Percentiles rank a stretch among this genome's conserved stretches.
phyloP scores from a whole-genome alignment of 345 rosid species.

The Lepidium sativum region DNA sequence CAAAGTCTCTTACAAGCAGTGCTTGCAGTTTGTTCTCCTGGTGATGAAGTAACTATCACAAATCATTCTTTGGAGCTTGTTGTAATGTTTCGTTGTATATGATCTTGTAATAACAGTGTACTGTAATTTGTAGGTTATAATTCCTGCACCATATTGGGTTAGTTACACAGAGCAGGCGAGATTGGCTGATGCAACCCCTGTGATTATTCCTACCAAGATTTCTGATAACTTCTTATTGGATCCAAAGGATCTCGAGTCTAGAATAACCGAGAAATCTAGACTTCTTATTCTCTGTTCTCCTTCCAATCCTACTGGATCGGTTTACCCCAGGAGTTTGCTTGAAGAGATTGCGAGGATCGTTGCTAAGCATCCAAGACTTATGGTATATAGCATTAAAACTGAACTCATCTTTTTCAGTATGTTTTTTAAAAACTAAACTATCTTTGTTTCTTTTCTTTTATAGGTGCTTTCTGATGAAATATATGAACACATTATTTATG shows the following conservation, averaged over 20 bases:
- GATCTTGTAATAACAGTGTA: not conserved
- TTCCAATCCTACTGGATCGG: constrained; percentile 98
- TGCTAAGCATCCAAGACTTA: constrained; percentile 91
- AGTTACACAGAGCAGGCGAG: constrained; percentile 98
- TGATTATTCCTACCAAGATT: constrained; percentile 71
- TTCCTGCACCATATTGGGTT: constrained; percentile 96
- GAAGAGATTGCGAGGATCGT: constrained; percentile 80
- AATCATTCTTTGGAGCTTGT: not conserved
- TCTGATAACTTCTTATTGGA: constrained; percentile 81
- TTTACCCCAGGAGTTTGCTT: constrained; percentile 79
- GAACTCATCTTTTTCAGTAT: not conserved
- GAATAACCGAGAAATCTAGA: constrained; percentile 75
- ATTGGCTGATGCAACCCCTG: constrained; percentile 92
- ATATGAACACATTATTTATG: constrained; percentile 91
- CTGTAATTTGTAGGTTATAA: constrained; percentile 53
- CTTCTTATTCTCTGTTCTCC: constrained; percentile 88
- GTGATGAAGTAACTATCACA: constrained; percentile 62
- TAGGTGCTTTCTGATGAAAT: constrained; percentile 96
- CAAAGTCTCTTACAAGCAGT: constrained; percentile 75
- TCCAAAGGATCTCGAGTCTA: constrained; percentile 70
- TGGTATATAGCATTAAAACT: constrained; percentile 37
- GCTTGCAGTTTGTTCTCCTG: constrained; percentile 88
- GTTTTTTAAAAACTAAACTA: not conserved
- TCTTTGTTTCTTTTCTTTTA: constrained; percentile 1
- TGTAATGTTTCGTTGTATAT: not conserved